Evolutionary conservation across 306 rosid genomes (phyloP).

Genomic region (Urtica urens): DNA sequence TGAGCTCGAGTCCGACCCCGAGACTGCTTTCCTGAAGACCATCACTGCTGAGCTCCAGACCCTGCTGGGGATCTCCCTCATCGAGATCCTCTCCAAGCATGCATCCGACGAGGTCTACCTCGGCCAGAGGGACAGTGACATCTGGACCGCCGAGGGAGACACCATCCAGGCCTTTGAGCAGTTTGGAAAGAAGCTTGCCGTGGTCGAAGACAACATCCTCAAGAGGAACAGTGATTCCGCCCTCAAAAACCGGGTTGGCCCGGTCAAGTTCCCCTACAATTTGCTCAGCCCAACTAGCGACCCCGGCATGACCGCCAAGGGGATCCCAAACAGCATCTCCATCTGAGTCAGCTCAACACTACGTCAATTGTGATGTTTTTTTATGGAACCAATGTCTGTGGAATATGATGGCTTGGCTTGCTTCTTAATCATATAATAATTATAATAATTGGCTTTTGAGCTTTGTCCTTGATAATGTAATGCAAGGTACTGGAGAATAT

Average conservation of each 20-base stretch:
- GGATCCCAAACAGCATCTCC: constrained; percentile 65
- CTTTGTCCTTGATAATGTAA: too few relatives aligned
- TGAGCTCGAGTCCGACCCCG: not conserved
- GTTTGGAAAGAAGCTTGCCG: constrained; percentile 30
- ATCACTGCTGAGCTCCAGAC: not conserved
- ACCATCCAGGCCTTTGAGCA: constrained; percentile 34
- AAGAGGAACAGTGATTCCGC: constrained; percentile 30
- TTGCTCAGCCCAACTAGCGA: constrained; percentile 44
- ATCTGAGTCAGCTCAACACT: too few relatives aligned
- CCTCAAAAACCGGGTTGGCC: constrained; percentile 48
- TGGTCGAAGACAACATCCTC: constrained; percentile 32
- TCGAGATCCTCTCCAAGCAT: constrained; percentile 30
- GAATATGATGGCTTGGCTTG: too few relatives aligned
- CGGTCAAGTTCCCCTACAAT: constrained; percentile 50
- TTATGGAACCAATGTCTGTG: too few relatives aligned
- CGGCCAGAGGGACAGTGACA: constrained; percentile 30
- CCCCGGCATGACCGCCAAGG: constrained; percentile 49
- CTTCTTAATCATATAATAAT: too few relatives aligned
- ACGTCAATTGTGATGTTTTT: too few relatives aligned
- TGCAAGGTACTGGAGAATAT: too few relatives aligned
- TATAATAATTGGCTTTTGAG: too few relatives aligned
- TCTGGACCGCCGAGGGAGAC: constrained; percentile 44
- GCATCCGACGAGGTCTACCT: constrained; percentile 37
- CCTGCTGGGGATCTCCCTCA: not conserved
- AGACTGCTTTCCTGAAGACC: not conserved